Evolutionary conservation across 192 early-diverging fungal species (phyloP), one percentile per base, ranked within the genome.

Genomic region (Oehlia diaphana): DNA sequence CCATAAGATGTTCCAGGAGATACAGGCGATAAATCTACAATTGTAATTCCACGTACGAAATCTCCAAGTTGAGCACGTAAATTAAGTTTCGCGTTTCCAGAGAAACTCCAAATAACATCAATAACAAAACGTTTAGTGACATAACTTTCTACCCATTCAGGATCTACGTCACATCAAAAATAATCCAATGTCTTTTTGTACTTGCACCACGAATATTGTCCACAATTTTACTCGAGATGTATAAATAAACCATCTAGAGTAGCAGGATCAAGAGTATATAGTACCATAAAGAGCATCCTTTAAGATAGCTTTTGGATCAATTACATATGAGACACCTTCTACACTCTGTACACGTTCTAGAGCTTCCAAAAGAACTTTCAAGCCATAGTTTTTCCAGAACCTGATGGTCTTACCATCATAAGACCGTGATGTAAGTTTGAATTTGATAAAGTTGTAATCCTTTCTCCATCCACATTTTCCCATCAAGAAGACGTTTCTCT

Each of bases 151-250:
- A 99, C 97, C 98, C 98, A 99, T 83, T 98, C 96, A 33, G 98
- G 97, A 87, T 99, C 98, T 8, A 99, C 97, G 85, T 99, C 98
- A 83, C 98, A 85, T 99, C 98, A 86, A 99, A 99, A 31, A 99
- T 93, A 79, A 99, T 98, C 98, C 98, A 99, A 82, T 99, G 98
- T 33, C 98, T 93, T 82, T 94, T 95, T 12, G 84, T 68, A 78
- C 91, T 93, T 87, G 99, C 98, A 72, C 98, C 98, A 78, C 98
- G 93, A 23, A 98, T 96, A 72, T 99, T 97, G 82, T 98, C 98
- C 26, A 99, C 91, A 81, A 99, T 99, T 84, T 98, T 97, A 73
- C 98, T 92, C 76, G 99, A 87, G 67, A 99, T 92, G 94, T 44
- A 98, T 99, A 80, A 99, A 99, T 47, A 99, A 86, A 66, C 98